Conservation (phyloP, 1,139 yeast genomes). For the Kluyveromyces sp. region DNA sequence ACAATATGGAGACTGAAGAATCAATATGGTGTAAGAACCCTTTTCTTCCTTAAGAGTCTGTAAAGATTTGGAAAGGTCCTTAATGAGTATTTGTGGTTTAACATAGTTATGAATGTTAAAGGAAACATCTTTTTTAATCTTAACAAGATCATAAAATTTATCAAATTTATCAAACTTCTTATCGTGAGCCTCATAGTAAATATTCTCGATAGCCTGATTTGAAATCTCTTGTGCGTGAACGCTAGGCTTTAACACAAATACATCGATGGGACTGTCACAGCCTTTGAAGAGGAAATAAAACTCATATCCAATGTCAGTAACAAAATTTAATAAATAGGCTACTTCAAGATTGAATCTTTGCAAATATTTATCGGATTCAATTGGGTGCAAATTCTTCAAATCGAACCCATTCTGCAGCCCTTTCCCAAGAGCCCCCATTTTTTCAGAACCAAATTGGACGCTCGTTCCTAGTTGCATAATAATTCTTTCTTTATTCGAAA, state of each 20-base stretch:
- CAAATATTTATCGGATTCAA: slow-evolving; percentile 46
- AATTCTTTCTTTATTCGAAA: slow-evolving; percentile 63
- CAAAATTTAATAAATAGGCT: slow-evolving; percentile 63
- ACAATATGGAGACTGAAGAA: slow-evolving; percentile 66
- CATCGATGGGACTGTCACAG: slow-evolving; percentile 46
- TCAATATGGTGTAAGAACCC: slow-evolving; percentile 57
- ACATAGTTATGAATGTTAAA: slow-evolving; percentile 48
- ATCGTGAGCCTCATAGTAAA: slow-evolving; percentile 47
- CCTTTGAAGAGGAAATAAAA: slow-evolving; percentile 62
- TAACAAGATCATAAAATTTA: slow-evolving; percentile 39
- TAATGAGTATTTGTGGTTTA: slow-evolving; percentile 44
- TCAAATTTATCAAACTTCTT: slow-evolving; percentile 42
- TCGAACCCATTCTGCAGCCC: slow-evolving; percentile 85
- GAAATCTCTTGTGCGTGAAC: slow-evolving; percentile 61
- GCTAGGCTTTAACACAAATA: slow-evolving; percentile 66
- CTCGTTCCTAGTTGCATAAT: slow-evolving; percentile 70
- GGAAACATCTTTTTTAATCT: slow-evolving; percentile 42
- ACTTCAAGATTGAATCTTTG: slow-evolving; percentile 50
- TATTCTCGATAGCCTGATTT: slow-evolving; percentile 40
- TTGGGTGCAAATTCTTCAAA: slow-evolving; percentile 44
- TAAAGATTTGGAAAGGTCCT: slow-evolving; percentile 46
- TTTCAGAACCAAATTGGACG: slow-evolving; percentile 56
- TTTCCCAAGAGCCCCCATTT: slow-evolving; percentile 75
- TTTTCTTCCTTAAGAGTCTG: slow-evolving; percentile 58
- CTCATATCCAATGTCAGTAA: slow-evolving; percentile 64